Base-by-base conservation (phyloP, 1,139 yeast species). In the Geotrichum fermentans region DNA sequence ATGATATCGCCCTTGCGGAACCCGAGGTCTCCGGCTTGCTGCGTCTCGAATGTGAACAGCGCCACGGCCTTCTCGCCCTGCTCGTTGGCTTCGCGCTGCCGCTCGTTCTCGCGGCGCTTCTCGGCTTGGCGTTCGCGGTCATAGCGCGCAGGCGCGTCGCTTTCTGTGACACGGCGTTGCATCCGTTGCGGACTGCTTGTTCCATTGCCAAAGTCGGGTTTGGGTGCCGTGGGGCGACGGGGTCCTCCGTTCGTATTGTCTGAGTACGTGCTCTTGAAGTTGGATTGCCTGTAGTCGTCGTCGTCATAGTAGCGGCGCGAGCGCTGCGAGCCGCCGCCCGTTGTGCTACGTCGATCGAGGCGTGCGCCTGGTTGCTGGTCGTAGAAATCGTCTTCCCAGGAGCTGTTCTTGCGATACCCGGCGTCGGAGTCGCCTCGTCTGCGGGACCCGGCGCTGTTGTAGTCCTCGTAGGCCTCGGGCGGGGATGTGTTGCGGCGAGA, bases 1-100 rank as follows among this genome's bases (percentile, higher is more conserved):
- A 92, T 86, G n/a, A 87, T 86, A 66, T 92, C 98, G 50, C 98
- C 98, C 71, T 92, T 92, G 58, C 79, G 82, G 74, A 92, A 92
- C 10, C 95, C 79, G 60, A 92, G 75, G 66, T 92, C 98, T 2
- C 97, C 97, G 36, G 75, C 66, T 69, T 92, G 95, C 67, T 90
- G 96, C 34, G 96, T 97, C 52, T 83, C 84, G 65, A 90, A 92
- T 2, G 90, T 76, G 68, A 77, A 92, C 56, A 89, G 72, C 0
- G 98, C 98, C 54, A 88, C 84, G 0, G 97, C 98, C 66, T 88
- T 90, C 58, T 79, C 82, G 11, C 83, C 74, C 50, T 57, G 74
- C 7, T 48, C 43, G 1, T 51, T 49, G 3, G 50, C 51, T 45
- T 48, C 52, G 37, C 21, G 47, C 40, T 45, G 68, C 71, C 40